Conservation (phyloP, 257 asterid genomes). For the Knoxia roxburghii region DNA sequence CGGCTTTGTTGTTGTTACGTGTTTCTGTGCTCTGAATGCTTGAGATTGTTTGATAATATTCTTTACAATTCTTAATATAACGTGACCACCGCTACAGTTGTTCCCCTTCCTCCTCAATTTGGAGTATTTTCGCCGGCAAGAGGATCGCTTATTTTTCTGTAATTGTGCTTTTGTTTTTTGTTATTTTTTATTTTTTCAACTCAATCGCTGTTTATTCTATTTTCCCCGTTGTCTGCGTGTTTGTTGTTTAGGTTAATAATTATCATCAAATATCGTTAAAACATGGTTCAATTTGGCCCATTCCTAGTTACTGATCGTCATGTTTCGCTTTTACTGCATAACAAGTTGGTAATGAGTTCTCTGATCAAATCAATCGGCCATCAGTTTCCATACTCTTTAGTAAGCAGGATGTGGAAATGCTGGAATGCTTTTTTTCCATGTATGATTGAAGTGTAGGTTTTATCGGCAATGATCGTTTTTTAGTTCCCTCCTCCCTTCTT, state of each 20-base stretch:
- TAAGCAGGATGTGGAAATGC: not conserved
- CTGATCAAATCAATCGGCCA: not conserved
- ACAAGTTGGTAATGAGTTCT: not conserved
- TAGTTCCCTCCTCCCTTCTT: not conserved
- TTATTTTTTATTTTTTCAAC: not conserved
- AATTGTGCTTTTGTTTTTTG: not conserved
- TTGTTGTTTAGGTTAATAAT: not conserved
- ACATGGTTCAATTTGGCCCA: not conserved
- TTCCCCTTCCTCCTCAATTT: not conserved
- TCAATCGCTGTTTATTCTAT: not conserved
- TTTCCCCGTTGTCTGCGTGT: not conserved
- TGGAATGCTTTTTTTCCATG: too few species aligned
- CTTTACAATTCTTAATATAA: not conserved
- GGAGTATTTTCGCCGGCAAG: not conserved
- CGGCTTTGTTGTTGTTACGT: not conserved
- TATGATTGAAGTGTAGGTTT: too few species aligned
- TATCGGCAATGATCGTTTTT: too few species aligned
- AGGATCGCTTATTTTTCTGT: not conserved
- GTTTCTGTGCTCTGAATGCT: not conserved
- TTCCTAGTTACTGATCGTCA: not conserved
- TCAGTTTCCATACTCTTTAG: not conserved
- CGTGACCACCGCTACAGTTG: not conserved
- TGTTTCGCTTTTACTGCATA: not conserved
- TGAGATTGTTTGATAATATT: not conserved
- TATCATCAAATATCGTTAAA: not conserved